Base-by-base conservation (phyloP, 129 eudicot genomes). In the Erigeron canadensis region DNA sequence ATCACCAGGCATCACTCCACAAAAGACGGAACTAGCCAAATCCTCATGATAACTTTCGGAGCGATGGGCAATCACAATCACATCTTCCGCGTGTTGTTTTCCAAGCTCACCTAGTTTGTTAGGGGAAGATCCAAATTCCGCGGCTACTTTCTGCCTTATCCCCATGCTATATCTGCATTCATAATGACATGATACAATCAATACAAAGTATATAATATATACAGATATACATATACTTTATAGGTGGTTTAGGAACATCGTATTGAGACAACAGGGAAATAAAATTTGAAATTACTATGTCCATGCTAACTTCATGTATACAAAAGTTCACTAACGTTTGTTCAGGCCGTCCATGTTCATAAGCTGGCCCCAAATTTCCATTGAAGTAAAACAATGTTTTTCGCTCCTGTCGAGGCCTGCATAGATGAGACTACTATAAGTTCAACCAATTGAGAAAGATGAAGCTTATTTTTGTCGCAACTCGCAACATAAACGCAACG, bases 1-100 rank as follows among this genome's bases (percentile, higher is more conserved):
- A 69, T 94, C 98, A 47, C 98, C 98, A 48, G 98, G 98, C 90
- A 94, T 82, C 63, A 87, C 98, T 78, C 98, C 98, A 79, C 98
- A 94, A 55, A 94, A 94, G 18, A 84, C 59, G 6, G 98, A 94
- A 74, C 78, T 87, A 2, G 98, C 98, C 72, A 94, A 56, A 70
- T 79, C 90, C 42, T 83, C 86, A 4, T 86, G 81, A 74, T 94
- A 94, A 72, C 84, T 81, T 10, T 84, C 87, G 17, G 96, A 75
- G 38, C 86, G 97, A n/a, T 76, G 15, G 12, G 93, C 79, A 42
- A 90, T 86, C 75, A 94, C 98, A 58, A 86, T 69, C 79, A 93
- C 98, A 76, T 89, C 98, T 62, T 82, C 80, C 46, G 80, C 86
- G 41, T 89, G 96, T 78, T 89, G 98, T 76, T 84, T 94, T 45